Percentiles rank a stretch among this genome's conserved stretches.
These are phyloP conservation scores for Uronychia setigera DNA, from an alignment of 73 alveolate genomes.

Conservation along the genomic window DNA sequence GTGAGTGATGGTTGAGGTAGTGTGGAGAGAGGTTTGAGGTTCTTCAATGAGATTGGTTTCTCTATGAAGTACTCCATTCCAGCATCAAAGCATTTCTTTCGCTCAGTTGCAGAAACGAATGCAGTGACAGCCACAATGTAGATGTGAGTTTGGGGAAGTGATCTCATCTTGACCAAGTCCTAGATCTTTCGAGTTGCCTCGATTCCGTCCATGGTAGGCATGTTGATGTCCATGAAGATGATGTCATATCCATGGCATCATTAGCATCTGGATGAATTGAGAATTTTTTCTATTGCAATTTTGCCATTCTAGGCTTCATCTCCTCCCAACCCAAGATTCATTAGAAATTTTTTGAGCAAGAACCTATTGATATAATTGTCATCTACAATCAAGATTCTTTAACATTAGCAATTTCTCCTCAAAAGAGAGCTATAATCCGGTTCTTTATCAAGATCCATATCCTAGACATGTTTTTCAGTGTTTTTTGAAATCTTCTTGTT, in stretches of 20 bases:
- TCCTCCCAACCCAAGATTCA: background rate
- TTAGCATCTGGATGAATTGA: background rate
- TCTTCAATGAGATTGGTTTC: too few species aligned
- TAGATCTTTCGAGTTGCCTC: background rate
- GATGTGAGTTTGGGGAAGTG: too few species aligned
- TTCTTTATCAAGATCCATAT: too few species aligned
- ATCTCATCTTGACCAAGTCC: too few species aligned
- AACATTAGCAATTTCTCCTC: background rate
- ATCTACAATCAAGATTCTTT: slow-evolving; percentile 17
- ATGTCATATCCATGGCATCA: slow-evolving; percentile 10
- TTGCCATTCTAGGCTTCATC: slow-evolving; percentile 11
- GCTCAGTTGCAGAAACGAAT: slow-evolving; percentile 20
- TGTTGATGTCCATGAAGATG: slow-evolving; percentile 13
- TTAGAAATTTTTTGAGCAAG: background rate
- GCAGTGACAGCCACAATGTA: slow-evolving; percentile 26
- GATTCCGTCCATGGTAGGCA: slow-evolving; percentile 21
- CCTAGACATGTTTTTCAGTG: too few species aligned
- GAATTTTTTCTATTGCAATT: background rate
- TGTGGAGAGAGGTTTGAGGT: too few species aligned
- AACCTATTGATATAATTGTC: slow-evolving; percentile 18
- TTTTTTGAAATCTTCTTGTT: too few species aligned
- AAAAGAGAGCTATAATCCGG: background rate
- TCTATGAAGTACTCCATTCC: slow-evolving; percentile 7
- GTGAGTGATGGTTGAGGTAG: too few species aligned
- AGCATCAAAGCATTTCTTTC: slow-evolving; percentile 4